Percentiles rank a stretch among this genome's conserved stretches.
Evolutionary conservation across 352 stramenopile genomes (phyloP).

Genomic region (Pythium periplocum): DNA sequence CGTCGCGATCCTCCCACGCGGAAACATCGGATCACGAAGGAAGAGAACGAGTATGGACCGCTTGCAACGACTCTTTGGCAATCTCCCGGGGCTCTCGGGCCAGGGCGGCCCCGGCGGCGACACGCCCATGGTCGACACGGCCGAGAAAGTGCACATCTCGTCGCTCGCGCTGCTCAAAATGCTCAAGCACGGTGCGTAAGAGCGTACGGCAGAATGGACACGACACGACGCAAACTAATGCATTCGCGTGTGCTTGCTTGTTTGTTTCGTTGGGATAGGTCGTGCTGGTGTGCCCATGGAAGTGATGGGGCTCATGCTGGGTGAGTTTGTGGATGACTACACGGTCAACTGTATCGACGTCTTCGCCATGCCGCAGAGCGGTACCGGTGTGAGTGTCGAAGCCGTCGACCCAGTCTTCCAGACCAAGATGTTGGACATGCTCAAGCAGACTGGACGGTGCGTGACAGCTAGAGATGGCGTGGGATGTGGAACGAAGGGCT

Average conservation of each 20-base stretch:
- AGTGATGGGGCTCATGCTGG: conserved; percentile 99
- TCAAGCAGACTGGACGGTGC: conserved; percentile 96
- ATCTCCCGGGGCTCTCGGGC: conserved; percentile 68
- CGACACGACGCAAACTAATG: too few relatives aligned
- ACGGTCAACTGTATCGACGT: conserved; percentile 99
- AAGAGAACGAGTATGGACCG: conserved; percentile 58
- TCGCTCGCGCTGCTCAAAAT: conserved; percentile 99
- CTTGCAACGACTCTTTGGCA: conserved; percentile 83
- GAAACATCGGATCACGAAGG: conserved; percentile 7
- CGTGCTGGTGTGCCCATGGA: conserved; percentile 99
- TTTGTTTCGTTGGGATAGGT: conserved; percentile 25
- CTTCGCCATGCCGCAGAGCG: conserved; percentile 99
- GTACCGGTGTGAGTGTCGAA: conserved; percentile 94
- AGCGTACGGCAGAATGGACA: background rate
- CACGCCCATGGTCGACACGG: conserved; percentile 93
- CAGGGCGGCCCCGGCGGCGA: conserved; percentile 77
- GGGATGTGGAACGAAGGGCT: too few relatives aligned
- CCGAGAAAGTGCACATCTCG: conserved; percentile 99
- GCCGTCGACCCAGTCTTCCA: conserved; percentile 99
- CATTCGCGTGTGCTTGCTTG: background rate
- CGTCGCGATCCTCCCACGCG: conserved; percentile 13
- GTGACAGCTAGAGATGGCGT: background rate
- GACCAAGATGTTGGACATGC: conserved; percentile 99
- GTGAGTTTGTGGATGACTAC: conserved; percentile 99
- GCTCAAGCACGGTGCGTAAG: conserved; percentile 95